These are phyloP conservation scores for Plasmodium knowlesi DNA, from an alignment of 169 alveolate species.

Conservation along the genomic window DNA sequence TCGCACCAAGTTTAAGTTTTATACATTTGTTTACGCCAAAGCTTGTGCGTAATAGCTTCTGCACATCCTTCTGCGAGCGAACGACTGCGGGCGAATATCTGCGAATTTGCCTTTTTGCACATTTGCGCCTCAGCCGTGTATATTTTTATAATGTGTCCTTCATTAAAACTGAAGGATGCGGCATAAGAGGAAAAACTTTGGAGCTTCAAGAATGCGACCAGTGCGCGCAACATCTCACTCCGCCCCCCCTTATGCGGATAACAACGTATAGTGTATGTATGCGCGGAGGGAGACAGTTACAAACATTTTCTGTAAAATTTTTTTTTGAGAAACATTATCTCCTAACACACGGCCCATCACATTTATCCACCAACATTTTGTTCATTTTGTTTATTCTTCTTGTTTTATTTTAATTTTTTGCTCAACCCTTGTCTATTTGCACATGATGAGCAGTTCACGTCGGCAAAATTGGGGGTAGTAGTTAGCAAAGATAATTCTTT, in stretches of 20 bases:
- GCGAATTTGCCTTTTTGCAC: neutral
- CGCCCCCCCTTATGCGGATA: neutral
- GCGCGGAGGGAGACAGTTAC: neutral
- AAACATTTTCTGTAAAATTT: neutral
- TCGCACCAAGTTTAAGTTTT: neutral
- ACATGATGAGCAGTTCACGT: neutral
- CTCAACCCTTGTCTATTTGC: neutral
- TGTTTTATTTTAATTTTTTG: neutral
- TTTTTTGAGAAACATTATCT: neutral
- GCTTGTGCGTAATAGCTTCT: neutral
- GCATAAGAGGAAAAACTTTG: neutral
- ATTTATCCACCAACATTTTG: neutral
- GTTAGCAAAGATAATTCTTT: neutral
- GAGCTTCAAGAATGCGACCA: neutral
- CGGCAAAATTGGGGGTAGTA: neutral
- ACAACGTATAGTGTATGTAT: neutral
- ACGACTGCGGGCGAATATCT: neutral
- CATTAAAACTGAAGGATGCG: neutral
- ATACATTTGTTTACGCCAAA: neutral
- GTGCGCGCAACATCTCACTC: neutral
- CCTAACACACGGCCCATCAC: neutral
- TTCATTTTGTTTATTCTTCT: neutral
- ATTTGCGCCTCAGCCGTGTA: neutral
- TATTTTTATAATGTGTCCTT: neutral
- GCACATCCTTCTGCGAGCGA: neutral